Evolutionary conservation across 257 asterid species (phyloP).

Genomic region (Solanum sitiens): DNA sequence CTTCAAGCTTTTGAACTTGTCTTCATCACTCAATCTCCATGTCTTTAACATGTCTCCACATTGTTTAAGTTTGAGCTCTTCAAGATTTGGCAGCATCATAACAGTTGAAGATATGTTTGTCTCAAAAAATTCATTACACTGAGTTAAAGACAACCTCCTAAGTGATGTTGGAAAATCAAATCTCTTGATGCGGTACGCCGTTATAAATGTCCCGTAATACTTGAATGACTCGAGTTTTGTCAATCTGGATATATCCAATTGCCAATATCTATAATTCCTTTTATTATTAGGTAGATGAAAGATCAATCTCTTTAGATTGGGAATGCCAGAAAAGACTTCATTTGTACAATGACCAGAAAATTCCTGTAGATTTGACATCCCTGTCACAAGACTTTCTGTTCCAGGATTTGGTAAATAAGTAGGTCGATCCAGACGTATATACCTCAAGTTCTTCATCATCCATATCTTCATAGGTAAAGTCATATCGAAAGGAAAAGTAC

Average conservation of each 20-base stretch:
- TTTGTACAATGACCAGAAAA: background rate
- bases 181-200: too few species aligned
- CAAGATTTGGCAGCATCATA: background rate
- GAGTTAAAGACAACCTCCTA: background rate
- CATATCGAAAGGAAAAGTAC: background rate
- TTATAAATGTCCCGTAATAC: background rate
- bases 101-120: background rate
- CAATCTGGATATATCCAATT: background rate
- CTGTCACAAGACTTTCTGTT: background rate
- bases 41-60: too few species aligned
- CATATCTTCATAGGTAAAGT: background rate
- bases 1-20: background rate
- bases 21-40: background rate
- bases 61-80: background rate
- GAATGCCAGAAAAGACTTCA: background rate
- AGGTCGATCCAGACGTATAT: background rate
- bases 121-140: background rate
- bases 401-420: background rate
- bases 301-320: background rate
- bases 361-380: background rate
- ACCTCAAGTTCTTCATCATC: background rate
- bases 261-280: rapidly evolving
- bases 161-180: background rate
- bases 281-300: background rate
- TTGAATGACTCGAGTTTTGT: background rate